Percentiles rank a stretch among this genome's conserved stretches.
Evolutionary conservation across 768 basidiomycete genomes (phyloP).

Genomic region (Boletus sp.): DNA sequence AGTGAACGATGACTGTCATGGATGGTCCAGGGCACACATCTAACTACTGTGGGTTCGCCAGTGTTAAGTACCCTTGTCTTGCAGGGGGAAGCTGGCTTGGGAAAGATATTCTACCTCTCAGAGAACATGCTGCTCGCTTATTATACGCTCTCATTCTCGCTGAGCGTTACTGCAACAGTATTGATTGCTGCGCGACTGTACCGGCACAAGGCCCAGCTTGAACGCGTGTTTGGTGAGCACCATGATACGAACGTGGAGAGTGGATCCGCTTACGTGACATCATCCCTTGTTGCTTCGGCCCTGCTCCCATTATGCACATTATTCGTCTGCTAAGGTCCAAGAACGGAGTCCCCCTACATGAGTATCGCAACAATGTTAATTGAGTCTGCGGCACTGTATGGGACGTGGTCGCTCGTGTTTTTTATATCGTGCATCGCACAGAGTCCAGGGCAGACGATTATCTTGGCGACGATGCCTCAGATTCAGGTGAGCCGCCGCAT

Average conservation of each 20-base stretch:
- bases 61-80: constrained; percentile 21
- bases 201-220: constrained; percentile 21
- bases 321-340: constrained; percentile 8
- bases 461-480: constrained; percentile 22
- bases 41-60: not conserved
- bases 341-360: constrained; percentile 20
- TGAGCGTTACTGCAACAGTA: constrained; percentile 22
- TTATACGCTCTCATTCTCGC: constrained; percentile 22
- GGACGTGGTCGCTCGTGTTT: constrained; percentile 22
- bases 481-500: constrained; percentile 16
- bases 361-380: constrained; percentile 20
- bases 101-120: constrained; percentile 21
- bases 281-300: not conserved
- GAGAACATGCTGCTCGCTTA: constrained; percentile 22
- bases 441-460: constrained; percentile 16
- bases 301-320: not conserved
- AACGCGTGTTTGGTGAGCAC: constrained; percentile 26
- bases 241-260: not conserved
- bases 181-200: constrained; percentile 24
- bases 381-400: constrained; percentile 26
- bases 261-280: not conserved
- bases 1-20: not conserved
- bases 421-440: constrained; percentile 14
- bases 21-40: not conserved
- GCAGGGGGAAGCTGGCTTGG: constrained; percentile 13